phyloP scores from a whole-genome alignment of 306 rosid species.

The Fragaria iinumae region DNA sequence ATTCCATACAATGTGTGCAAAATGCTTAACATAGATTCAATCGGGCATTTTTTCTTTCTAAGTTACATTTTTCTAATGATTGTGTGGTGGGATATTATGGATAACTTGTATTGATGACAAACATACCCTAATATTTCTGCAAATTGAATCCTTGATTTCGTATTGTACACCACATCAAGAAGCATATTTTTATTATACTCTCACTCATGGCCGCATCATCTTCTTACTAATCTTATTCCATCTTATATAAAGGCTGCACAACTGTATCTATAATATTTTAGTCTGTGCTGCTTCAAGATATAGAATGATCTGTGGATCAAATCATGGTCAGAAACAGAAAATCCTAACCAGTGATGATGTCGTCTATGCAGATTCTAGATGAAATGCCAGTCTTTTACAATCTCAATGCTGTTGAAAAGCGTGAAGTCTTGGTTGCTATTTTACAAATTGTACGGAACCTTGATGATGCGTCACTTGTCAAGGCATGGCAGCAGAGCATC shows the following conservation, averaged over 20 bases:
- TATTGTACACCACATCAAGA: not conserved
- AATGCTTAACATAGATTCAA: not conserved
- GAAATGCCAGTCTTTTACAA: conserved; percentile 99
- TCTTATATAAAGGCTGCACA: not conserved
- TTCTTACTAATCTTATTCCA: not conserved
- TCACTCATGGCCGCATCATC: not conserved
- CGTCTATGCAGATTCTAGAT: conserved; percentile 72
- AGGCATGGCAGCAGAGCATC: conserved; percentile 97
- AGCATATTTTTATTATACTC: not conserved
- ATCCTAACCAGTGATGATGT: conserved; percentile 21
- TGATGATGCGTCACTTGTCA: conserved; percentile 83
- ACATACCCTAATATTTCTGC: not conserved
- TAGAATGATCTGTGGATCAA: not conserved
- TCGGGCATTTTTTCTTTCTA: not conserved
- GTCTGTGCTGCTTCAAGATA: not conserved
- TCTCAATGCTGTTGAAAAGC: conserved; percentile 87
- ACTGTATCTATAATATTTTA: not conserved
- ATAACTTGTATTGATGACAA: not conserved
- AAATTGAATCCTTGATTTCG: not conserved
- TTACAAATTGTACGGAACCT: conserved; percentile 95
- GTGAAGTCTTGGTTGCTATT: conserved; percentile 81
- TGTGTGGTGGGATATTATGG: not conserved
- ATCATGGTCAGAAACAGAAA: not conserved
- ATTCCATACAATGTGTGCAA: not conserved
- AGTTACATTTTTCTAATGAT: not conserved